Evolutionary conservation across 176 grass and related monocot genomes (phyloP).

Genomic region (Zea luxurians): DNA sequence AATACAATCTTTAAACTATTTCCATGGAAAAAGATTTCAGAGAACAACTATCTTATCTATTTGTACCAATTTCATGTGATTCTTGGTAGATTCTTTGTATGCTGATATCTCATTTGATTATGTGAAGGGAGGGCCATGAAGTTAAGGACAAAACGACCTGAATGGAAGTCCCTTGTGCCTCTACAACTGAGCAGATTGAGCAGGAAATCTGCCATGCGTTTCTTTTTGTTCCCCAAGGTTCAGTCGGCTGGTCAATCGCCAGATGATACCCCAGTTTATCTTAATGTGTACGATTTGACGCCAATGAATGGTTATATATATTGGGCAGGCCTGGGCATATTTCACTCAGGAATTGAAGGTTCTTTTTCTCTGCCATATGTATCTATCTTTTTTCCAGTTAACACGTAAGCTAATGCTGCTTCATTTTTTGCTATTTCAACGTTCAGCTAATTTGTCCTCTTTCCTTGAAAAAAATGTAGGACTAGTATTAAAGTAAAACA

Average conservation of each 20-base stretch:
- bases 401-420: not conserved
- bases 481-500: not conserved
- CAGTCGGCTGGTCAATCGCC: conserved; percentile 57
- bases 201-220: conserved; percentile 65
- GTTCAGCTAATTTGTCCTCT: not conserved
- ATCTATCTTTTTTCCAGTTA: not conserved
- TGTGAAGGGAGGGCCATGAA: conserved; percentile 80
- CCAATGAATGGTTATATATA: conserved; percentile 93
- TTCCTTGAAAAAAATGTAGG: not conserved
- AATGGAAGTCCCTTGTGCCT: conserved; percentile 90
- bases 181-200: conserved; percentile 57
- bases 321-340: conserved; percentile 95
- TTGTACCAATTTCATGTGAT: not conserved
- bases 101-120: conserved; percentile 18
- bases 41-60: not conserved
- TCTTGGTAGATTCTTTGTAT: conserved; percentile 20
- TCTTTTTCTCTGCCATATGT: conserved; percentile 25
- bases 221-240: conserved; percentile 90
- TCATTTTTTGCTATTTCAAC: not conserved
- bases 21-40: not conserved
- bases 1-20: conserved; percentile 14
- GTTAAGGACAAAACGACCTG: conserved; percentile 67
- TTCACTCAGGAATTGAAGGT: conserved; percentile 98
- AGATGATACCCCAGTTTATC: conserved; percentile 81
- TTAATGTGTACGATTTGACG: conserved; percentile 97